These are phyloP conservation scores for Dioscorea zingiberensis DNA, from an alignment of 106 monocot species.

Conservation along the genomic window DNA sequence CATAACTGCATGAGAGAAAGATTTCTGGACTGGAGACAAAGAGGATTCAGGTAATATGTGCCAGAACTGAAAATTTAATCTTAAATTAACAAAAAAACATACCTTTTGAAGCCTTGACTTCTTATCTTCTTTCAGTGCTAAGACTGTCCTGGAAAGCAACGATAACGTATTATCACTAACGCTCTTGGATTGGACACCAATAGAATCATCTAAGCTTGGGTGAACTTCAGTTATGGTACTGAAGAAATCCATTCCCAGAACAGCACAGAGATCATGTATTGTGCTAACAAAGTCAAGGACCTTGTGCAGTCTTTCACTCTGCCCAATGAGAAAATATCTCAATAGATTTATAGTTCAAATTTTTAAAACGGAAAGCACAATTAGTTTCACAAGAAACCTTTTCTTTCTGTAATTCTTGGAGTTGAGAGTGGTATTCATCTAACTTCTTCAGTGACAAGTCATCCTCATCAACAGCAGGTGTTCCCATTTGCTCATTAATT, in stretches of 20 bases:
- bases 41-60: not conserved
- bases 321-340: constrained; percentile 12
- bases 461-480: constrained; percentile 53
- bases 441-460: constrained; percentile 82
- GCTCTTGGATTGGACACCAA: constrained; percentile 76
- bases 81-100: not conserved
- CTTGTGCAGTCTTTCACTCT: constrained; percentile 84
- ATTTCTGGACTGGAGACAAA: not conserved
- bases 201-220: constrained; percentile 69
- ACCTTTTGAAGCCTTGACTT: constrained; percentile 73
- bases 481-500: constrained; percentile 31
- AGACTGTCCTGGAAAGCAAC: constrained; percentile 61
- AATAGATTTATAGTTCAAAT: not conserved
- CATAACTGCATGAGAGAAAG: not conserved
- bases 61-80: not conserved
- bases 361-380: not conserved
- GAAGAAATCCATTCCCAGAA: constrained; percentile 85
- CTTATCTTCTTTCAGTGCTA: constrained; percentile 64
- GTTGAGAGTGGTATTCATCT: constrained; percentile 66
- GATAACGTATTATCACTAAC: constrained; percentile 80
- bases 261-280: constrained; percentile 87
- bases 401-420: constrained; percentile 87
- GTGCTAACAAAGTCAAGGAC: constrained; percentile 81
- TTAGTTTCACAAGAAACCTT: constrained; percentile 40
- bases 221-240: constrained; percentile 78